Base-by-base conservation (phyloP, 2,329 filamentous ascomycete species). In the Aspergillus luchuensis region DNA sequence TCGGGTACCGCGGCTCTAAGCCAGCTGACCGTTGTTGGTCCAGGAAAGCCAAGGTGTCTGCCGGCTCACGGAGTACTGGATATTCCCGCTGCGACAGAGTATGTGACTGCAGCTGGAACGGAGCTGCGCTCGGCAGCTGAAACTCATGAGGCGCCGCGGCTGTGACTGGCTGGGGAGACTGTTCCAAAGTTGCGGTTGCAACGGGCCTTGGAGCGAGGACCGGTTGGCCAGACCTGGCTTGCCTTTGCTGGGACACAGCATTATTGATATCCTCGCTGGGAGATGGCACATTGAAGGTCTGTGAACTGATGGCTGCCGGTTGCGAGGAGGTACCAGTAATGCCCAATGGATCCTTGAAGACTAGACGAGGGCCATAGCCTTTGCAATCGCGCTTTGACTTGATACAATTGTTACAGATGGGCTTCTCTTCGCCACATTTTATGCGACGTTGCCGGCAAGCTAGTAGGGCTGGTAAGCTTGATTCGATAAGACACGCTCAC, bases 401-500 rank as follows among this genome's bases (percentile, higher is more conserved):
- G 64, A 78, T 72, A 65, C 79, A 81, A 64, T 81, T 79, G 61
- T 74, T 77, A 70, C 79, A 81, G 48, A 74, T 75, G 13, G 79
- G 79, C 60, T 80, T 80, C 70, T 92, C 91, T 75, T 98, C 95
- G 63, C 95, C 95, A 76, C 95, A 99, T 78, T 98, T 99, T 78
- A 99, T 98, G 64, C 95, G 90, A 56, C 95, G 89, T 78, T 91
- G 94, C 65, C 95, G 90, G 78, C 95, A 99, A 60, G 95, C 91
- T 93, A 65, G 58, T 52, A 36, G 33, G 59, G 11, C 36, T 28
- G n/a, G 68, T 63, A 56, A 66, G 61, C 59, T 25, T 41, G 52
- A 49, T 33, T 7, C 11, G 17, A 17, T n/a, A 15, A n/a, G 13
- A 50, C 19, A 49, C 50, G 53, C 82, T 11, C n/a, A 53, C 17